These are phyloP conservation scores for Aspergillus tubingensis DNA, from an alignment of 2,329 filamentous ascomycete species.

Conservation along the genomic window DNA sequence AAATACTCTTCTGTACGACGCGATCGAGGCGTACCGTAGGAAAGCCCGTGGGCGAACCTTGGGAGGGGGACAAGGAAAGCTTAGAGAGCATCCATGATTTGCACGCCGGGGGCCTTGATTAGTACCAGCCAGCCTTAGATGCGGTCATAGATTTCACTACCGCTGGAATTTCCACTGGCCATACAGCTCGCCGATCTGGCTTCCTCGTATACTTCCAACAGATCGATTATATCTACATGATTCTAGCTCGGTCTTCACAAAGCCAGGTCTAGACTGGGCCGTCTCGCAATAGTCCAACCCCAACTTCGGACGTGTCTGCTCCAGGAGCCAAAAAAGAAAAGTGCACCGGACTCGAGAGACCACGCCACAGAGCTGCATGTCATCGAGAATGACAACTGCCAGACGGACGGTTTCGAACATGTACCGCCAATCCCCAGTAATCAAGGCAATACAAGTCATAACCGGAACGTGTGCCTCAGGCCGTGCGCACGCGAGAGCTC, in stretches of 20 bases:
- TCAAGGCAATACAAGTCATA: slow-evolving; percentile 2
- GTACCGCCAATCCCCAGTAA: too few species aligned
- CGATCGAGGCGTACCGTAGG: not conserved
- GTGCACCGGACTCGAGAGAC: not conserved
- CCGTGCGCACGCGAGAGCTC: slow-evolving; percentile 13
- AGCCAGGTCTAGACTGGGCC: not conserved
- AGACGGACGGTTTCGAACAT: not conserved
- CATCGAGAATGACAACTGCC: slow-evolving; percentile 2
- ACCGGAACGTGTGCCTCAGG: slow-evolving; percentile 23
- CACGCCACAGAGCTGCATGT: slow-evolving; percentile 8
- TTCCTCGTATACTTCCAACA: not conserved
- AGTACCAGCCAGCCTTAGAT: not conserved
- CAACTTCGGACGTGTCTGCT: not conserved
- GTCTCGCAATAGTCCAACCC: not conserved
- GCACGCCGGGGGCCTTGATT: not conserved
- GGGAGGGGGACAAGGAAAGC: not conserved
- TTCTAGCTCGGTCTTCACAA: not conserved
- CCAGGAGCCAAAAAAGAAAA: not conserved
- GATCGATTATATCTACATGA: not conserved
- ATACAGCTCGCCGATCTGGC: not conserved
- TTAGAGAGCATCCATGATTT: not conserved
- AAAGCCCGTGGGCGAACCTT: not conserved
- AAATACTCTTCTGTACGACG: not conserved
- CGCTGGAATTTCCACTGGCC: not conserved
- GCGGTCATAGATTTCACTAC: not conserved